Evolutionary conservation across 441 rosid genomes (phyloP), one percentile per base, ranked within the genome.

Genomic region (Gossypium trilobum): DNA sequence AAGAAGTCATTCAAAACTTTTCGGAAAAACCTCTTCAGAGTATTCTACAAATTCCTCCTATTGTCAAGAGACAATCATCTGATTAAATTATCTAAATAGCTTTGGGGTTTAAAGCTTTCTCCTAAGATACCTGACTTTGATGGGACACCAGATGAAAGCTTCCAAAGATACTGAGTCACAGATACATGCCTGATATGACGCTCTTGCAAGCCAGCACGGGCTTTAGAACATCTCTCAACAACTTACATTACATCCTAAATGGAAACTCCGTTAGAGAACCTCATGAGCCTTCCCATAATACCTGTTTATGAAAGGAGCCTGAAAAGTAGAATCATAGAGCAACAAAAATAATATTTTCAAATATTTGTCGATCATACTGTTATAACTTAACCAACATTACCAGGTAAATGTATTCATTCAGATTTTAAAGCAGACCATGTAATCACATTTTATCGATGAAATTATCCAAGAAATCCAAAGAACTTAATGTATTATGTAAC

Each of bases 201-300:
- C 33, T 29, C 22, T 29, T 57, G 68, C 68, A 33, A 74, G 76
- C 73, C 59, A 3, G 73, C 57, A 27, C 52, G 23, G 65, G 39
- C 58, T 46, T 60, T 27, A 39, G 16, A 51, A 11, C 13, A 25
- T 50, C 75, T 70, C 51, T 67, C 56, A 5, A 56, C 19, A 56
- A 56, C 60, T 10, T 56, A 44, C 6, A 7, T 36, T 22, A 19
- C 14, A 19, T 55, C 52, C 33, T 33, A 0, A 65, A 57, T 4
- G 9, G 23, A 7, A 48, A 42, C 7, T 27, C 27, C 8, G 71
- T 87, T 82, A 89, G 33, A 91, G 81, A 73, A 89, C 75, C 75
- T 87, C 85, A 0, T 87, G 91, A 9, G 97, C 97, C 78, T 84
- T 87, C 31, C 97, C 84, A 1, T 89, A 91, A 39, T 91, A 91